phyloP scores from a whole-genome alignment of 2,329 filamentous ascomycete genomes.

The Chalara sp. region DNA sequence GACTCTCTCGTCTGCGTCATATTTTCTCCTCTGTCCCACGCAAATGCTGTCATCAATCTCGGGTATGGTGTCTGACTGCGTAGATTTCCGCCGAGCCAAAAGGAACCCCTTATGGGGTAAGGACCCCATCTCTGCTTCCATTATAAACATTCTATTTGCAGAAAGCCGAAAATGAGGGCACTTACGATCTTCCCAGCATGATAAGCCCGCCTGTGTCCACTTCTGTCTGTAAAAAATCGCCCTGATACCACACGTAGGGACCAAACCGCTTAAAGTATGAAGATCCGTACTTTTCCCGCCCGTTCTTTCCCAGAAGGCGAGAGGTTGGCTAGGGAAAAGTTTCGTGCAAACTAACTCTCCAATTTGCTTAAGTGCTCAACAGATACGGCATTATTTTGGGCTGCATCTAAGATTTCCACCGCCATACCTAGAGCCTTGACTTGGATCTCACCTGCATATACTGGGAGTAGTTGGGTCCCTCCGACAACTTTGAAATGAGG shows the following conservation, averaged over 20 bases:
- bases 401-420: constrained; percentile 46
- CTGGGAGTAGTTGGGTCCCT: constrained; percentile 48
- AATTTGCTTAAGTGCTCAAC: constrained; percentile 46
- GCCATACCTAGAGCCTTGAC: constrained; percentile 42
- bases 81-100: not conserved
- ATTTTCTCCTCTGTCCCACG: not conserved
- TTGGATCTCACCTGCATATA: constrained; percentile 50
- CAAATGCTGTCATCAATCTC: not conserved
- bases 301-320: constrained; percentile 59
- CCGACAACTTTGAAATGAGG: not conserved
- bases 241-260: too few relatives aligned
- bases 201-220: too few relatives aligned
- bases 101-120: not conserved
- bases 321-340: constrained; percentile 66
- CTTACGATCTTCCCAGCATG: too few relatives aligned
- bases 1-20: not conserved
- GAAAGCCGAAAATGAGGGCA: too few relatives aligned
- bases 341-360: constrained; percentile 47
- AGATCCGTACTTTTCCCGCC: too few relatives aligned
- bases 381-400: not conserved
- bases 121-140: not conserved
- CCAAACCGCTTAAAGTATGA: too few relatives aligned
- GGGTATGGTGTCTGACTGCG: not conserved
- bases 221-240: too few relatives aligned
- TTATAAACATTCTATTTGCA: too few relatives aligned